Percentiles rank a stretch among this genome's conserved stretches.
These are phyloP conservation scores for Stephania cephalantha DNA, from an alignment of 164 flowering plant species.

Conservation along the genomic window DNA sequence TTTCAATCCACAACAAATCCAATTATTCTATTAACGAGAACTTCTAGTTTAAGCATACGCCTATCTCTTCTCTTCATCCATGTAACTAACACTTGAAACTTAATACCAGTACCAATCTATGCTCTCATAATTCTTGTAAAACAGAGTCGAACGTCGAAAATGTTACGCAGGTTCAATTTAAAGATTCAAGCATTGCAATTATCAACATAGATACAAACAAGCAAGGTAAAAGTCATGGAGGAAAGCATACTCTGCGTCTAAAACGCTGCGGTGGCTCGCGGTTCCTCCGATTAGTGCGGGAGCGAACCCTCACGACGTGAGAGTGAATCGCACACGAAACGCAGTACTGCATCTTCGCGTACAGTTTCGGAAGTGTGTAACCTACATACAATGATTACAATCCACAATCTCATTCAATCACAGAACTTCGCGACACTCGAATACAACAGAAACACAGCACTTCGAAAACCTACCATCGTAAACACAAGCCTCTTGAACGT, in stretches of 20 bases:
- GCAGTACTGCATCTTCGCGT: conserved; percentile 92
- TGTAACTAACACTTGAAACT: too few species aligned
- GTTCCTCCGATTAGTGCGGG: conserved; percentile 68
- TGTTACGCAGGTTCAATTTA: not conserved
- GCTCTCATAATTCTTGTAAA: too few species aligned
- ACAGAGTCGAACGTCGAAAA: too few species aligned
- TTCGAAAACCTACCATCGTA: conserved; percentile 45
- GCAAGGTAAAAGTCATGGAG: not conserved
- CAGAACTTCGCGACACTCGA: not conserved
- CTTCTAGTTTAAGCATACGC: too few species aligned
- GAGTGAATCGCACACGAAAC: conserved; percentile 96
- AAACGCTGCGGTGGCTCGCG: conserved; percentile 93
- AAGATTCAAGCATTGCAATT: not conserved
- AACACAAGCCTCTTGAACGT: conserved; percentile 93
- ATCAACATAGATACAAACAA: not conserved
- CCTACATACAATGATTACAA: conserved; percentile 22
- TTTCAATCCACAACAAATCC: too few species aligned
- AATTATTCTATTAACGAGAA: too few species aligned
- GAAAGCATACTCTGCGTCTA: conserved; percentile 63
- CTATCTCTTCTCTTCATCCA: too few species aligned
- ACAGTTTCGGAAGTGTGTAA: conserved; percentile 85
- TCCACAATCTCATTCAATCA: not conserved
- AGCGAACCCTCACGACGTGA: conserved; percentile 89
- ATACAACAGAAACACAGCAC: not conserved
- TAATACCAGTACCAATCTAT: too few species aligned